Evolutionary conservation across 495 filamentous ascomycete species (phyloP), one percentile per base, ranked within the genome.

Genomic region (Penicillium parvum): DNA sequence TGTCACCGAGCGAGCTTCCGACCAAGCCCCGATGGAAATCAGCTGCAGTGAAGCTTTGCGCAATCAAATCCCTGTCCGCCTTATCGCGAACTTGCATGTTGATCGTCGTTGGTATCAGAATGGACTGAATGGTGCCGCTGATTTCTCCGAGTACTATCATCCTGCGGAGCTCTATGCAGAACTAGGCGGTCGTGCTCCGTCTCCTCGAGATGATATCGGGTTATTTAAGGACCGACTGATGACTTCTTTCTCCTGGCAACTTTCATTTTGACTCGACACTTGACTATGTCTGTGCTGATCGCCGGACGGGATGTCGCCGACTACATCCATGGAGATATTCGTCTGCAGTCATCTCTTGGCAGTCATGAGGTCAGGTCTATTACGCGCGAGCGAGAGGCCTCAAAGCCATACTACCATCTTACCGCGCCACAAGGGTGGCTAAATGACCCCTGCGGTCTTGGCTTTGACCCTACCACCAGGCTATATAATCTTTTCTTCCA

Each of bases 391-490:
- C 6, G 12, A 4, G 7, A 38, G 15, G 9, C 38, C 16, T 75
- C 71, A 69, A 53, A 75, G 19, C 76, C 78, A 15, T 64, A 45
- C 4, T 74, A 61, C 32, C 77, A 80, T 46, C 62, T 82, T 27
- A 60, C 62, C 5, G 72, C 77, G 5, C 69, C 75, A 4, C 56
- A 57, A 34, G 73, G 73, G 18, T 81, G 76, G 75, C 60, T 77
- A 62, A 79, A 81, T 43, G 77, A 81, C 22, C 77, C 78, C 4
- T 78, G 75, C 40, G 76, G 71, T 7, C 55, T 73, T 14, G 69
- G 74, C 39, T 81, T 78, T 35, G 76, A 80, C 46, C 72, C 72
- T 10, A 46, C 45, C 12, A 71, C 65, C 5, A 53, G 58, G 8
- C 37, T 55, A 6, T 71, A 73, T 37, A 70, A 75, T 30, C 21